Base-by-base conservation (phyloP, 2,329 filamentous ascomycete species). In the Ramichloridium luteum region DNA sequence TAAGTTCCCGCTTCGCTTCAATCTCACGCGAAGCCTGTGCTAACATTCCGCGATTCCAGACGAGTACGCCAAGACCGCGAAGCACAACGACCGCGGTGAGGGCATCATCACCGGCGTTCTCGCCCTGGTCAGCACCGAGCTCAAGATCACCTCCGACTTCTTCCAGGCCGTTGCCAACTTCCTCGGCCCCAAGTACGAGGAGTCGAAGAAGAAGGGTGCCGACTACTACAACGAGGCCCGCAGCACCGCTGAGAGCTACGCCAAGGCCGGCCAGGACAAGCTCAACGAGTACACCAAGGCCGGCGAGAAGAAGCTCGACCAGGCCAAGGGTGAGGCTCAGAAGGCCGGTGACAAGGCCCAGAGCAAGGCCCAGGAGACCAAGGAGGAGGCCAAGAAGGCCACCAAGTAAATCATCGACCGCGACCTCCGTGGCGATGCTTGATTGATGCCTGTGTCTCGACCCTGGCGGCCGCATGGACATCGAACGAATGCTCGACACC, bases 1-100 rank as follows among this genome's bases (percentile, higher is more conserved):
- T 53, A 32, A 28, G 48, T 37, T 13, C n/a, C n/a, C n/a, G n/a
- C n/a, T n/a, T n/a, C n/a, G n/a, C n/a, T n/a, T n/a, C n/a, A n/a
- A n/a, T n/a, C n/a, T n/a, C n/a, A n/a, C n/a, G n/a, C n/a, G n/a
- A n/a, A n/a, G n/a, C n/a, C n/a, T n/a, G n/a, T n/a, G n/a, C n/a
- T n/a, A n/a, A n/a, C n/a, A n/a, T n/a, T n/a, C n/a, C n/a, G n/a
- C 9, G 3, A 6, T 28, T 16, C 14, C 34, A 54, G 54, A 57
- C 32, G 51, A 58, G 41, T 55, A 56, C 51, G 45, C 41, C 38
- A 56, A 56, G 46, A 55, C 51, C 16, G 47, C 46, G 36, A 41
- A 45, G 26, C 46, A 50, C 37, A 53, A 51, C 31, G 38, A 47
- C 38, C 48, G 49, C 36, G 45, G 47, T 30, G 26, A 35, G 9